These are phyloP conservation scores for Phaeosphaeriaceae sp. DNA, from an alignment of 2,329 filamentous ascomycete genomes.

Conservation along the genomic window DNA sequence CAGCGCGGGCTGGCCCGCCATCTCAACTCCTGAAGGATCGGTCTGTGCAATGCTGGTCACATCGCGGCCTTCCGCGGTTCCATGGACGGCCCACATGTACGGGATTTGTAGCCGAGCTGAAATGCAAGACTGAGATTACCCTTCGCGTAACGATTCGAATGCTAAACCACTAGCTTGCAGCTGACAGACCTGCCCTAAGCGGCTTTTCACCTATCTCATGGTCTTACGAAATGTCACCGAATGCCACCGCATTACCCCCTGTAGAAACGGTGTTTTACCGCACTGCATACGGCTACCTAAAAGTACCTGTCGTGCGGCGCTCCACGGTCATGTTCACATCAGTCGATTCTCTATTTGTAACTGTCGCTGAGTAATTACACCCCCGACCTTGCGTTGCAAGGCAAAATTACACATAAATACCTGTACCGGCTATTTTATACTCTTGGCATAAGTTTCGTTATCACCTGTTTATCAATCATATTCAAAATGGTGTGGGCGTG, in stretches of 20 bases:
- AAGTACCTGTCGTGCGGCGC: background rate
- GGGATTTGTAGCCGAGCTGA: too few species aligned
- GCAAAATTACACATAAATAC: too few species aligned
- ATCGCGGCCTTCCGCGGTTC: too few species aligned
- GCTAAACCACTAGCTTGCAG: background rate
- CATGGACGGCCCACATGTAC: too few species aligned
- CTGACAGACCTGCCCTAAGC: background rate
- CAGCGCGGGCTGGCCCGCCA: too few species aligned
- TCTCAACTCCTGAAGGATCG: too few species aligned
- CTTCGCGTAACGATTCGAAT: background rate
- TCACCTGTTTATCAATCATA: background rate
- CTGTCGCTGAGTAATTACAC: background rate
- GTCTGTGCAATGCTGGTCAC: too few species aligned
- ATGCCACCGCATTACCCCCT: background rate
- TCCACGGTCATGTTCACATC: background rate
- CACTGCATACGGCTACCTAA: background rate
- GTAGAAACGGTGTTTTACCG: background rate
- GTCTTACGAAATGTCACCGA: background rate
- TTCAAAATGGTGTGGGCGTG: conserved; percentile 1
- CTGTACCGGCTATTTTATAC: background rate
- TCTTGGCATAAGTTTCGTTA: background rate
- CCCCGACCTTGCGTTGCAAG: too few species aligned
- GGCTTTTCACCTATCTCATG: background rate
- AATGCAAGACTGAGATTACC: background rate
- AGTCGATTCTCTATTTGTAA: background rate